Base-by-base conservation (phyloP, 1,284 basidiomycete genomes). In the Ceratobasidium sp. region DNA sequence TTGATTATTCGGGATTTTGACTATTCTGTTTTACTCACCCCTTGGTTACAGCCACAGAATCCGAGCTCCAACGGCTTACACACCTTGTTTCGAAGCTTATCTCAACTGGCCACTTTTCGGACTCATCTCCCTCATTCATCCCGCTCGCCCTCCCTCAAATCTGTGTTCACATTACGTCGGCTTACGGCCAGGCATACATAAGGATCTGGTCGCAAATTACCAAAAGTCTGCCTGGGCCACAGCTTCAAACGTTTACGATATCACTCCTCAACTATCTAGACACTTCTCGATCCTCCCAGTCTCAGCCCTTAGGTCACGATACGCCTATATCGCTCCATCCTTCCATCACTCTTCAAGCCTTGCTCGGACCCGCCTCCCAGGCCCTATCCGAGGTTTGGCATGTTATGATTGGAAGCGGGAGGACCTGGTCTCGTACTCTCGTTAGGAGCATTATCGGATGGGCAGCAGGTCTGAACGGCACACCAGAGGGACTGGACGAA, bases 391-490 rank as follows among this genome's bases (percentile, higher is more conserved):
- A 92, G 80, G 79, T 91, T 49, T 91, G 90, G 88, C 87, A 91
- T 76, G 85, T 84, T 63, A 82, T 89, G 28, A 85, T 86, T 0
- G 88, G 89, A 3, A 86, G 91, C 2, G 85, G 86, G 12, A 88
- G 89, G 42, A 20, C 68, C 5, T 94, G 93, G 92, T 84, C 84
- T 77, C 88, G 90, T 81, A 86, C 86, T 6, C 85, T 90, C 81
- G 89, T 91, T 20, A 87, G 93, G 53, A 86, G 92, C 23, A 90
- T 93, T 79, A 87, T 90, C 0, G 91, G 91, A 81, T 95, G 93
- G 93, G 82, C 77, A 26, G 68, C 80, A 66, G 79, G 72, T 3
- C 3, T 53, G n/a, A 88, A 20, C 93, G 94, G 84, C 89, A 46
- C 3, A 26, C 23, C 20, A 26, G 63, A 44, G 9, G 3, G 7